phyloP scores from a whole-genome alignment of 108 stramenopile species.

The Nannochloropsis salina region DNA sequence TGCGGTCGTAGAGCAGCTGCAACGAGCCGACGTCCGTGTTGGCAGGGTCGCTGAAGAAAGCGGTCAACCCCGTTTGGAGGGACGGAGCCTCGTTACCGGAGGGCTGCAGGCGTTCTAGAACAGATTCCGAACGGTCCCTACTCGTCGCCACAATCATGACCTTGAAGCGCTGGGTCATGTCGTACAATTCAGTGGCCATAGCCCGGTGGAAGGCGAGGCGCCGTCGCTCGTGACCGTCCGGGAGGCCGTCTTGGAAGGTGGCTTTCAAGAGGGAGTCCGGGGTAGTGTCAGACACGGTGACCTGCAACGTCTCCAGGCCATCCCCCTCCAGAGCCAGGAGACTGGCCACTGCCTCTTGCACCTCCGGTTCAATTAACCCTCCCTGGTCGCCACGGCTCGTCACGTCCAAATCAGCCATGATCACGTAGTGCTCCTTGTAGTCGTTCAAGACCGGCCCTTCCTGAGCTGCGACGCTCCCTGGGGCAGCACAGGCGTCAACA shows the following conservation, averaged over 20 bases:
- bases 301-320: not conserved
- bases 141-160: constrained; percentile 12
- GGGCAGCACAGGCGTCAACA: not conserved
- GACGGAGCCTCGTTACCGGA: not conserved
- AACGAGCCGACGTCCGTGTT: not conserved
- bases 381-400: not conserved
- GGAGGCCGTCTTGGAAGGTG: not conserved
- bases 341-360: not conserved
- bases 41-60: not conserved
- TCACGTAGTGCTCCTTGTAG: constrained; percentile 20
- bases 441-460: not conserved
- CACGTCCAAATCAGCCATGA: constrained; percentile 16
- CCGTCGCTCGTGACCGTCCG: not conserved
- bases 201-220: not conserved
- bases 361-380: not conserved
- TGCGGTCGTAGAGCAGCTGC: not conserved
- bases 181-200: not conserved
- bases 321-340: not conserved
- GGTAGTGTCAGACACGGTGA: not conserved
- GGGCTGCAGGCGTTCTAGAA: not conserved
- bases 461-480: not conserved
- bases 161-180: constrained; percentile 17
- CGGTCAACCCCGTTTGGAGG: not conserved
- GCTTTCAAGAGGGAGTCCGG: not conserved
- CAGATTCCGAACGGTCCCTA: not conserved